Evolutionary conservation across 1,284 basidiomycete species (phyloP).

Genomic region (Cutaneotrichosporon cavernicola): DNA sequence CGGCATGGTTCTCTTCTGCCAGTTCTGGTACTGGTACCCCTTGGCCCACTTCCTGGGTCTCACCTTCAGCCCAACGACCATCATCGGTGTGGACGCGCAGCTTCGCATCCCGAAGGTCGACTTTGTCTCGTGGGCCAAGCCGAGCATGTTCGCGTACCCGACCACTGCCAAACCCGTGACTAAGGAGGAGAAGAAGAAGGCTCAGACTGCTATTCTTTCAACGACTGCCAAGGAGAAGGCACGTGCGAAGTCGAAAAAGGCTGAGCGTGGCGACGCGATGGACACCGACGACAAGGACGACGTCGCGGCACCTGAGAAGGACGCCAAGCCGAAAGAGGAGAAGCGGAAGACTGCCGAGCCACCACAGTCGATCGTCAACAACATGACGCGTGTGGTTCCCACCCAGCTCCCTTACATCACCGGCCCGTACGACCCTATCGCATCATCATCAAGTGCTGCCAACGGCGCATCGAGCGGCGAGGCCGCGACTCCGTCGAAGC

Average conservation of each 20-base stretch:
- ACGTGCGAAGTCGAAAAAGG: conserved; percentile 73
- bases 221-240: conserved; percentile 93
- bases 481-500: not conserved
- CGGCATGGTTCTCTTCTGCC: conserved; percentile 92
- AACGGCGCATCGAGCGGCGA: conserved; percentile 8
- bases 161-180: conserved; percentile 77
- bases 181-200: conserved; percentile 84
- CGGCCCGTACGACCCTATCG: conserved; percentile 24
- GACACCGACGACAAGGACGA: conserved; percentile 62
- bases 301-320: conserved; percentile 55
- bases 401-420: conserved; percentile 79
- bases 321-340: conserved; percentile 32
- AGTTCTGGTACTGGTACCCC: conserved; percentile 99
- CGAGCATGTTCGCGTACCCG: conserved; percentile 87
- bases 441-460: not conserved
- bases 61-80: conserved; percentile 88
- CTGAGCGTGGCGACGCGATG: conserved; percentile 70
- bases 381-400: conserved; percentile 91
- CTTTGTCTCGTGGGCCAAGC: conserved; percentile 79
- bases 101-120: conserved; percentile 89
- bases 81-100: conserved; percentile 82
- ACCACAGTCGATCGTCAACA: conserved; percentile 70
- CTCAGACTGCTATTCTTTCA: conserved; percentile 86
- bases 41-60: conserved; percentile 89
- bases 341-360: conserved; percentile 60